phyloP scores from a whole-genome alignment of 129 eudicot genomes.

The Oenanthe sinensis region DNA sequence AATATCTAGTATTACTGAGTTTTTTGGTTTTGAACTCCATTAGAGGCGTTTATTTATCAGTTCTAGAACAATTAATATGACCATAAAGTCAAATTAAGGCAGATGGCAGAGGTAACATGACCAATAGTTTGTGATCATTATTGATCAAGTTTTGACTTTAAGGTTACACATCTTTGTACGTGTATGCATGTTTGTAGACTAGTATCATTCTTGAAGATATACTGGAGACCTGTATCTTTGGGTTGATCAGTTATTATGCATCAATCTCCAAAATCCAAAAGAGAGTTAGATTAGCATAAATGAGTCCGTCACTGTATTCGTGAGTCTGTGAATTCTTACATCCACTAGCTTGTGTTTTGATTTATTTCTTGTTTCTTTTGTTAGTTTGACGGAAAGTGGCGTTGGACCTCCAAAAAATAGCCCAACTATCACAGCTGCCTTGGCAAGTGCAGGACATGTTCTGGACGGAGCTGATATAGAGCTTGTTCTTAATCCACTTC shows the following conservation, averaged over 20 bases:
- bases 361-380: slow-evolving; percentile 18
- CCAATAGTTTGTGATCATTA: neutral
- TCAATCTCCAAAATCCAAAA: neutral
- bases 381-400: slow-evolving; percentile 46
- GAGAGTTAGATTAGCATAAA: neutral
- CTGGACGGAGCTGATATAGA: slow-evolving; percentile 77
- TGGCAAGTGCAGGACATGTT: slow-evolving; percentile 81
- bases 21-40: neutral
- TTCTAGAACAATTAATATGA: neutral
- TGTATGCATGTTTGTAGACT: neutral
- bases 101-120: neutral
- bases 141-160: neutral
- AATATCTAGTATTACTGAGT: neutral
- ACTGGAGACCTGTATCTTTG: neutral
- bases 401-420: slow-evolving; percentile 32
- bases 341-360: slow-evolving; percentile 12
- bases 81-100: neutral
- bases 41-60: neutral
- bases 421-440: slow-evolving; percentile 45
- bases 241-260: neutral
- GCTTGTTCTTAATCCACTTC: slow-evolving; percentile 79
- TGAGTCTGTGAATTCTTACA: slow-evolving; percentile 10
- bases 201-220: neutral
- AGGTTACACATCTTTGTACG: neutral
- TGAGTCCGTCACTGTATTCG: neutral